phyloP scores from a whole-genome alignment of 805 yeast genomes.

The Lachancea sp. region DNA sequence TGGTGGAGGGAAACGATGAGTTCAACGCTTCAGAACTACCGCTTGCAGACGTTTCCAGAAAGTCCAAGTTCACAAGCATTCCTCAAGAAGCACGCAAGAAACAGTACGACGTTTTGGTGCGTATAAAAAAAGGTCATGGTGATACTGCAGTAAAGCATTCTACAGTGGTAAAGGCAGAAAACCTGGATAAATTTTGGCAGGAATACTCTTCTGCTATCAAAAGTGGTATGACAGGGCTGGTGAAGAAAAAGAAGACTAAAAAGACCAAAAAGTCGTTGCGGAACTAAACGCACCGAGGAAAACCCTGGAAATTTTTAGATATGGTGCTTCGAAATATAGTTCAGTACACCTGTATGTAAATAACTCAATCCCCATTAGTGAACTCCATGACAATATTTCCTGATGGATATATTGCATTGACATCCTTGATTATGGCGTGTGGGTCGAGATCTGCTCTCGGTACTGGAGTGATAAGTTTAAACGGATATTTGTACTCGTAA shows the following conservation, averaged over 20 bases:
- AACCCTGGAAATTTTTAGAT: no score
- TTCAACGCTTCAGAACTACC: constrained; percentile 44
- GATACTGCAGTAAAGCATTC: constrained; percentile 50
- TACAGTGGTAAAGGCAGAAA: constrained; percentile 59
- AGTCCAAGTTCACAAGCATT: constrained; percentile 12
- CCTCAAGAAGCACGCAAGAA: constrained; percentile 23
- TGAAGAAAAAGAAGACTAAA: constrained; percentile 68
- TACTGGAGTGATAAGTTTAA: constrained; percentile 48
- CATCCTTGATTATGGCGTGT: constrained; percentile 36
- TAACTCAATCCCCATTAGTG: neutral
- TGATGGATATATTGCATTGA: constrained; percentile 49
- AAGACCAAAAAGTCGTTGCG: constrained; percentile 31
- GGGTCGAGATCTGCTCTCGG: constrained; percentile 45
- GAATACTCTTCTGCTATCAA: constrained; percentile 66
- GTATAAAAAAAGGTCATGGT: constrained; percentile 39
- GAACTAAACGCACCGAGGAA: neutral
- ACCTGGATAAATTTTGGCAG: constrained; percentile 69
- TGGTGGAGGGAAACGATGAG: constrained; percentile 37
- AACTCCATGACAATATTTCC: constrained; percentile 55
- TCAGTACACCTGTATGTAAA: neutral
- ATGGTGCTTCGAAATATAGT: no score
- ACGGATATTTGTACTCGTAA: constrained; percentile 43
- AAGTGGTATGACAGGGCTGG: constrained; percentile 65
- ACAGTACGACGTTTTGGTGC: constrained; percentile 57
- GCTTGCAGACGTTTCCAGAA: constrained; percentile 26